phyloP scores from a whole-genome alignment of 805 yeast species.

The Yarrowia divulgata region DNA sequence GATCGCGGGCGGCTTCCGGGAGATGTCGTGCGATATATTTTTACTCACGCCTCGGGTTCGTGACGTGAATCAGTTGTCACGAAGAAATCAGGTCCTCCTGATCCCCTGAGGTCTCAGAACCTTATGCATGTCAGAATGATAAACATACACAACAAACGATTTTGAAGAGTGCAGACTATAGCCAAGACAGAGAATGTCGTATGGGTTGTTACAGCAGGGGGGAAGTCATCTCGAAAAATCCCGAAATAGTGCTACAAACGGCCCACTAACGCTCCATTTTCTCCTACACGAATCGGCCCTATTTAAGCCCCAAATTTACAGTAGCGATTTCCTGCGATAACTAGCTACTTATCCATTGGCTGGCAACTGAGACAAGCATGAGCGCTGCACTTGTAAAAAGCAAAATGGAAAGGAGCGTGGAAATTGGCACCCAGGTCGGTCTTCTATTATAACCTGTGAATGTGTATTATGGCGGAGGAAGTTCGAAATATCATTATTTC shows the following conservation, averaged over 20 bases:
- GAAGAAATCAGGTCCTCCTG: slow-evolving; percentile 15
- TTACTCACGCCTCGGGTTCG: neutral
- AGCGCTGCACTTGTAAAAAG: slow-evolving; percentile 10
- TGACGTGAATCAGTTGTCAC: slow-evolving; percentile 11
- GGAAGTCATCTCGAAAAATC: neutral
- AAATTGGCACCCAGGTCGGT: too few relatives aligned
- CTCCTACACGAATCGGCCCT: neutral
- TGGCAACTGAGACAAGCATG: slow-evolving; percentile 16
- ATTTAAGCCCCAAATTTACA: neutral
- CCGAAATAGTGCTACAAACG: neutral
- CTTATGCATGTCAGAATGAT: slow-evolving; percentile 29
- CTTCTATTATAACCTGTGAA: neutral
- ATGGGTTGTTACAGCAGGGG: neutral
- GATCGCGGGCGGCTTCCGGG: neutral
- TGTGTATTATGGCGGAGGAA: neutral
- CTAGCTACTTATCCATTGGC: slow-evolving; percentile 37
- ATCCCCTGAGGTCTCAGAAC: slow-evolving; percentile 36
- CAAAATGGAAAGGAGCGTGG: neutral
- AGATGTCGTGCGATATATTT: neutral
- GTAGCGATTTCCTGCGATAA: slow-evolving; percentile 12
- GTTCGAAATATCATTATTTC: too few relatives aligned
- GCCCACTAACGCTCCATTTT: neutral
- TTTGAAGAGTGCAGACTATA: slow-evolving; percentile 8
- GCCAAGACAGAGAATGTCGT: neutral
- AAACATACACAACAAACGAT: slow-evolving; percentile 23